Evolutionary conservation across 805 yeast genomes (phyloP).

Genomic region (Wickerhamiella nectarea): DNA sequence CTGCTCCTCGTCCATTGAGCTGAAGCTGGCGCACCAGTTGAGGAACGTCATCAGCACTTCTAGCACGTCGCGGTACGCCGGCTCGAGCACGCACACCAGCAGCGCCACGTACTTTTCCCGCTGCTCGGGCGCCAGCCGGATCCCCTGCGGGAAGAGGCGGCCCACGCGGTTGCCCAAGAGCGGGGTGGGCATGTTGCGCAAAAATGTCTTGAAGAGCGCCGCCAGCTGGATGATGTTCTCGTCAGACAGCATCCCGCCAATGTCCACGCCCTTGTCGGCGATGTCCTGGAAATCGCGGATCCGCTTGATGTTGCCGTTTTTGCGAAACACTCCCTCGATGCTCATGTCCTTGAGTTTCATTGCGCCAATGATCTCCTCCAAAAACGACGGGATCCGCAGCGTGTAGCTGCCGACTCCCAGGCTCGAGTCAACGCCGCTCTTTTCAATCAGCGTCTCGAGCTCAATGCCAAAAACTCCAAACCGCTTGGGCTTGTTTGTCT

Average conservation of each 20-base stretch:
- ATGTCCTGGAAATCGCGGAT: conserved; percentile 57
- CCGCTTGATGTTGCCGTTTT: conserved; percentile 85
- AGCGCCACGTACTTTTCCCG: conserved; percentile 23
- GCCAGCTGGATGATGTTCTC: conserved; percentile 88
- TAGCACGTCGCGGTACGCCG: conserved; percentile 65
- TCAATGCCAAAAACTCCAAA: conserved; percentile 65
- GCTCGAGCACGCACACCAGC: conserved; percentile 66
- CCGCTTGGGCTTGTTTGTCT: conserved; percentile 15
- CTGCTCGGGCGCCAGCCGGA: conserved; percentile 21
- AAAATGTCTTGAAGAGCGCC: conserved; percentile 78
- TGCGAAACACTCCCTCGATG: conserved; percentile 87
- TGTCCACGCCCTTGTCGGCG: conserved; percentile 61
- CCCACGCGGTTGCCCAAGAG: conserved; percentile 62
- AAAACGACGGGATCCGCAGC: conserved; percentile 69
- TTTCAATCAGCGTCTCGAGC: conserved; percentile 49
- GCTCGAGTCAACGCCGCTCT: conserved; percentile 71
- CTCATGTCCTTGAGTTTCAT: conserved; percentile 87
- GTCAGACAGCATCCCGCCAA: conserved; percentile 51
- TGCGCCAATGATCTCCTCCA: conserved; percentile 75
- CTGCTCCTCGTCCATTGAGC: conserved; percentile 77
- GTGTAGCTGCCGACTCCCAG: conserved; percentile 61
- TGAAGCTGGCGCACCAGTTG: conserved; percentile 91
- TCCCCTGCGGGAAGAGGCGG: conserved; percentile 55
- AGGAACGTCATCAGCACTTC: conserved; percentile 79
- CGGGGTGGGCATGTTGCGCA: conserved; percentile 88